phyloP scores from a whole-genome alignment of 2,329 filamentous ascomycete species.

The Malbranchea cinnamomea region DNA sequence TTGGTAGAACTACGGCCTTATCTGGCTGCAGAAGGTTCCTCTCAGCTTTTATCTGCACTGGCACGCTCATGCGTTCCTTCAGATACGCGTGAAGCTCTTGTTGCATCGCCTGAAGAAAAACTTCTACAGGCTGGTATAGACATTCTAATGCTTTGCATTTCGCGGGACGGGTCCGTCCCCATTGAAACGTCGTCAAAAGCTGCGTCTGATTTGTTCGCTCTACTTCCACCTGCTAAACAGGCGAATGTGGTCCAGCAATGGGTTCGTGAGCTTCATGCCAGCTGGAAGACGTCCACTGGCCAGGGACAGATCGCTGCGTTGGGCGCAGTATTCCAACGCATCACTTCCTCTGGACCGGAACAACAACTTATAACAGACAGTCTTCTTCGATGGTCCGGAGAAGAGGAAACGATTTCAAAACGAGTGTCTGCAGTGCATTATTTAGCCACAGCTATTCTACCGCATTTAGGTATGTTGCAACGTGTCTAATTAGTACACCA shows the following conservation, averaged over 20 bases:
- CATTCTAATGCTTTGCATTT: constrained; percentile 25
- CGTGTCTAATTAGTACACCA: neutral
- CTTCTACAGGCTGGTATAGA: constrained; percentile 18
- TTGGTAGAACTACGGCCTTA: constrained; percentile 26
- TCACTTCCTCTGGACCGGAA: constrained; percentile 14
- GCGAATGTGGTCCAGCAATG: constrained; percentile 23
- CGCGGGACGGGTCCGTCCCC: constrained; percentile 24
- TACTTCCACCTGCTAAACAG: constrained; percentile 20
- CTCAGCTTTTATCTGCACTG: constrained; percentile 25
- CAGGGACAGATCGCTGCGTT: constrained; percentile 30
- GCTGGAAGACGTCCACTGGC: constrained; percentile 24
- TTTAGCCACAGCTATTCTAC: constrained; percentile 22
- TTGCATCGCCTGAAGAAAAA: constrained; percentile 11
- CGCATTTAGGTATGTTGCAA: constrained; percentile 19
- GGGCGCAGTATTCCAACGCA: constrained; percentile 23
- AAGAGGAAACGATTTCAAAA: constrained; percentile 27
- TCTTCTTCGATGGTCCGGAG: constrained; percentile 20
- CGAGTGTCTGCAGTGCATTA: constrained; percentile 27
- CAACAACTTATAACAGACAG: constrained; percentile 19
- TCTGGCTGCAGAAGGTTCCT: constrained; percentile 27
- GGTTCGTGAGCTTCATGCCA: constrained; percentile 24
- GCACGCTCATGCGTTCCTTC: constrained; percentile 14
- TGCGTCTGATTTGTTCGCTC: constrained; percentile 24
- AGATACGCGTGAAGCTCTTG: constrained; percentile 2
- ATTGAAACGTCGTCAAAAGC: constrained; percentile 28